Evolutionary conservation across 1,284 basidiomycete species (phyloP), one percentile per base, ranked within the genome.

Genomic region (Somion occarium): DNA sequence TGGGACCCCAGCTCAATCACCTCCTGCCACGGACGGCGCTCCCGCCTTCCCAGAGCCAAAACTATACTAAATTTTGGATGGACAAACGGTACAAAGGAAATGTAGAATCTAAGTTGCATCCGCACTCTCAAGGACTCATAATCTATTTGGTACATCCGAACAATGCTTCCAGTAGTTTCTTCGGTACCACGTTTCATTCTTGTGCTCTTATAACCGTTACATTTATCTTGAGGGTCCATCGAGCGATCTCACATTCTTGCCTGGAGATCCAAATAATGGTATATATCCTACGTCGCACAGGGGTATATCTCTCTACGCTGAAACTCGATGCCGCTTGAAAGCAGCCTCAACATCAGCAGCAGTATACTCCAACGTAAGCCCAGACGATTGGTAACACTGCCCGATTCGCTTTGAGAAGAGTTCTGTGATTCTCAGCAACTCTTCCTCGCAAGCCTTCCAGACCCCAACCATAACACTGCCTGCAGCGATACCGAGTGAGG

Each of bases 401-500:
- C 73, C 69, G 53, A 96, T 87, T 52, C 84, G 73, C 58, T 78
- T 81, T 44, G 66, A 67, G 67, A 89, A 93, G 25, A 81, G 67
- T 55, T 85, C 81, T 4, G 87, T 88, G 59, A 92, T 79, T 55
- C 80, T 77, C 53, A 85, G 66, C 51, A 96, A 64, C 62, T 93
- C 91, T 48, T 86, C 83, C 63, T 93, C 91, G 64, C 91, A 90
- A 23, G 90, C 85, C 59, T 81, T 88, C 93, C 93, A 96, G 1
- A 95, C 92, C 2, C 82, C 85, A 38, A 82, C 79, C 69, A 94
- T 74, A 46, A 93, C 82, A 5, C 81, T 85, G 0, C 85, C 83
- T 5, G 84, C 70, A 5, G 76, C 69, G 44, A 82, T 80, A 5
- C 78, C 79, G 18, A 73, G 75, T 52, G 69, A 74, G 12, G 56